These are phyloP conservation scores for Gonium pectorale DNA, from an alignment of 139 green algal species.

Conservation along the genomic window DNA sequence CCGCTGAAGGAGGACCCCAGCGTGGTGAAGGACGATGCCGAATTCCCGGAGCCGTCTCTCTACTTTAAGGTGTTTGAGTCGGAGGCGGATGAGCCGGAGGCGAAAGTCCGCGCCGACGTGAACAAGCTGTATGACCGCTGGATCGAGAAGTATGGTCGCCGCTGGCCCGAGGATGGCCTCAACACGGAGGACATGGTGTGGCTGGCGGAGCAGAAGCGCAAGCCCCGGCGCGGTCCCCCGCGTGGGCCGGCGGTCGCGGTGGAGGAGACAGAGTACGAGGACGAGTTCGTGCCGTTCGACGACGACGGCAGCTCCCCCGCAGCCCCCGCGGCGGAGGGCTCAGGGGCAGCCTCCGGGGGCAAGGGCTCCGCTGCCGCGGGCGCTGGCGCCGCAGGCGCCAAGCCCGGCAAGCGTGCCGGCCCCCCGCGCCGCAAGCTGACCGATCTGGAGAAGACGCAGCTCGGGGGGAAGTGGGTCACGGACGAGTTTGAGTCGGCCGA, in stretches of 20 bases:
- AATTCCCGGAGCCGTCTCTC: slow-evolving; percentile 62
- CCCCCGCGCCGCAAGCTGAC: background rate
- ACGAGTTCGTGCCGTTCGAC: slow-evolving; percentile 56
- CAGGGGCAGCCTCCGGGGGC: background rate
- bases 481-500: slow-evolving; percentile 71
- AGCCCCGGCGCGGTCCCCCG: slow-evolving; percentile 4
- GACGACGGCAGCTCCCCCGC: slow-evolving; percentile 28
- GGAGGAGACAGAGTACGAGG: slow-evolving; percentile 59
- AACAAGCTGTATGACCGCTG: slow-evolving; percentile 71
- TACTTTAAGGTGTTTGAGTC: slow-evolving; percentile 74
- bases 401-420: too few species aligned
- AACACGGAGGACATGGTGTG: slow-evolving; percentile 77
- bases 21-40: background rate
- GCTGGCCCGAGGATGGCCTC: slow-evolving; percentile 71
- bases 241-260: background rate
- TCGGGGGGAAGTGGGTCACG: slow-evolving; percentile 62
- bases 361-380: too few species aligned
- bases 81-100: slow-evolving; percentile 67
- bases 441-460: slow-evolving; percentile 56
- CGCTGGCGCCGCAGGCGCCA: too few species aligned
- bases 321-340: background rate
- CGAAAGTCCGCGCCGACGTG: slow-evolving; percentile 66
- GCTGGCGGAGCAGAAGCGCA: slow-evolving; percentile 68
- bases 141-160: slow-evolving; percentile 66
- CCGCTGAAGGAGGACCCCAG: slow-evolving; percentile 34